Base-by-base conservation (phyloP, 2,329 filamentous ascomycete genomes). In the Mollisiaceae sp. region DNA sequence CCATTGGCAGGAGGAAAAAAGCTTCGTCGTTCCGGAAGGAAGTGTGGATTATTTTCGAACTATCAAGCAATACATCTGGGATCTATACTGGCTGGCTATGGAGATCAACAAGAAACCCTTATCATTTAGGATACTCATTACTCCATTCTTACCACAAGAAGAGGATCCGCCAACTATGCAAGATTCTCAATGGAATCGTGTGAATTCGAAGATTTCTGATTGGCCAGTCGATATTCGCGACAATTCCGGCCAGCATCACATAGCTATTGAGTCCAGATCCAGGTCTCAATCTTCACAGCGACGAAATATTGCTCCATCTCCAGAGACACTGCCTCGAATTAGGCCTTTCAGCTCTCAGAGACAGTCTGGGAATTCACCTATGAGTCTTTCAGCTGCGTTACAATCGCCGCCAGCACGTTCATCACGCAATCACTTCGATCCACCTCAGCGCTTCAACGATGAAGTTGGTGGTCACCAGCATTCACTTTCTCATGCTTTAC, bases 21-120 rank as follows among this genome's bases (percentile, higher is more conserved):
- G 57, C n/a, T 62, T 67, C 24, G 65, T 67, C 9, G 52, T 67
- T 39, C 59, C 65, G 8, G 41, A 61, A 14, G 58, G 55, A 27
- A 54, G 54, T 39, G 27, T 62, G 5, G 24, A 27, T 22, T 47
- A 41, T 22, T 67, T 64, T 43, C 54, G 59, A 35, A 52, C 52
- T 0, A 38, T 67, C 14, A 67, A 67, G 47, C 61, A 64, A 22
- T 56, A 67, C 20, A 62, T 67, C 12, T 67, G 65, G 65, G 59
- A 67, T 32, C 36, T 64, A 8, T 67, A 54, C 32, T 67, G 65
- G 65, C 20, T 59, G 11, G 52, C 58, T 11, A 50, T 27, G 8
- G 50, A 61, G 18, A 54, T 62, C n/a, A 61, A 60, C 41, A 57
- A 52, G 8, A 11, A 15, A 18, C 27, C 24, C 20, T n/a, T 9